Evolutionary conservation across 2,329 filamentous ascomycete genomes (phyloP), one percentile per base, ranked within the genome.

Genomic region (Fusarium sarcochroum): DNA sequence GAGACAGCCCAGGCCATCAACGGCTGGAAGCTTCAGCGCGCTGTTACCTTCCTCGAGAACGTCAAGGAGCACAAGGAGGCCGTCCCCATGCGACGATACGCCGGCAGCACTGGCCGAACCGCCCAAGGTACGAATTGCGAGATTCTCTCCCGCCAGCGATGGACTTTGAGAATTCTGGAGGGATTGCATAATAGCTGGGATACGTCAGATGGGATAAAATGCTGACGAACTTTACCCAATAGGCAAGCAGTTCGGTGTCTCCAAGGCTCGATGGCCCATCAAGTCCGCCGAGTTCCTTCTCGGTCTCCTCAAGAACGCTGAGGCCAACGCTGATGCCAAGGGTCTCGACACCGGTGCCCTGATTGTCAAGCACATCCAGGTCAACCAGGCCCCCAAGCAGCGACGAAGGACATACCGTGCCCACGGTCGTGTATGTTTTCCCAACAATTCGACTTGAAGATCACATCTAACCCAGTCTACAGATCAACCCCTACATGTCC

Each of bases 401-500:
- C 91, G 96, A 83, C 91, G 96, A 87, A 92, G 96, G 85, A 99
- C 96, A 82, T 99, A 99, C 93, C 94, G 96, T 91, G 97, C 97
- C 74, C 96, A 99, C 90, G 96, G 96, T 91, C 94, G 96, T 89
- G 95, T 98, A 97, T 80, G 94, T 93, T 77, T 38, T 50, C 53
- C 25, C 48, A 37, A 21, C 21, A 5, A 20, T 15, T 27, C 27
- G 14, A 38, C 13, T 15, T 17, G 10, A 41, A n/a, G 41, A 9
- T 30, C 20, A n/a, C 37, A 17, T 49, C 70, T 65, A 57, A 74
- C 47, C 15, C 35, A n/a, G n/a, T 32, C 6, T 2, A 8, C 18
- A 98, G 94, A 99, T 99, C 89, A 99, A 99, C 91, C 96, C 96
- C 72, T 99, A 98, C 91, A 98, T 99, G 97, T 98, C 94, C 77